Base-by-base conservation (phyloP, 345 rosid genomes). In the Linum trigynum region DNA sequence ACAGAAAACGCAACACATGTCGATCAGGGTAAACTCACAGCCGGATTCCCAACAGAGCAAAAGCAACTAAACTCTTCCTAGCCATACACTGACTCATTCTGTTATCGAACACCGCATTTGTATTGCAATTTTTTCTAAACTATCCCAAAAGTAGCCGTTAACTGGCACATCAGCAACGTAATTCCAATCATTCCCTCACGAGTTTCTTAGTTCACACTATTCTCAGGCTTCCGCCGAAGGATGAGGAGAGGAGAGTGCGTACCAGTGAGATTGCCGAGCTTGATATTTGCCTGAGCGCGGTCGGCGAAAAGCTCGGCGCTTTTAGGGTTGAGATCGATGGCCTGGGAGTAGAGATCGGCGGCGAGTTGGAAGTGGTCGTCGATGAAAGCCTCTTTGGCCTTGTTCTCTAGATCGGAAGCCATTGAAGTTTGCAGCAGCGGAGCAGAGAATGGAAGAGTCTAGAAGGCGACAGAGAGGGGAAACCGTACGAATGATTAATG, bases 211-310 rank as follows among this genome's bases (percentile, higher is more conserved):
- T 23, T 23, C 32, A 23, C 32, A 23, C 32, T 23, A 23, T 23
- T 23, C 32, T 23, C 32, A 48, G 53, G 14, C 53, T 2, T 9
- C 9, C 9, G 53, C 9, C 1, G 3, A 9, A 16, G 35, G 59
- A 57, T 7, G 59, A 57, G 4, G 32, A 56, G 15, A 23, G 16
- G 36, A 35, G 59, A 35, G 7, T 16, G 53, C 10, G 59, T 71
- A 91, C 99, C 99, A 3, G 97, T 75, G 71, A 89, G 71, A 73
- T 71, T 79, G 15, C 17, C 5, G 84, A 87, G 89, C 66, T 95
- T 95, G 77, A 86, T 78, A 67, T 82, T 80, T 71, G 95, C 94
- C 73, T 95, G 99, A 65, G 99, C 94, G 43, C 98, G 96, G 77
- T 95, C 92, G 3, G 87, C 91, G 72, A 70, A 83, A 61, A 89